These are phyloP conservation scores for Fusarium circinatum DNA, from an alignment of 2,329 filamentous ascomycete genomes.

Conservation along the genomic window DNA sequence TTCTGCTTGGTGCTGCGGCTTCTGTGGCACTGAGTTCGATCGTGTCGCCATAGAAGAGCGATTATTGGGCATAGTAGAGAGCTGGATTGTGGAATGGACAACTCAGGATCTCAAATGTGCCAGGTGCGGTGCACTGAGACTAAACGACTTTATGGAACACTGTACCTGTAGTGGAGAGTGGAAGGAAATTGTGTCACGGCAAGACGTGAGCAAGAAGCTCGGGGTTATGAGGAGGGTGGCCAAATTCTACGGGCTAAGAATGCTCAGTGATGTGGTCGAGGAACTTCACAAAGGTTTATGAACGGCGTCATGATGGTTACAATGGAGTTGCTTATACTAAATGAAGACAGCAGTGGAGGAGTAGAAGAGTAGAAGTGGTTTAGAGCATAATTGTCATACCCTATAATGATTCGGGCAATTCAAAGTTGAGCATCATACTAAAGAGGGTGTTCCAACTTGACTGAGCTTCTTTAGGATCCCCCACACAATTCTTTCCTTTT, in stretches of 20 bases:
- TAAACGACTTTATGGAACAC: slow-evolving; percentile 97
- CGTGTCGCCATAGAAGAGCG: slow-evolving; percentile 85
- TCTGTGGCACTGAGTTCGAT: slow-evolving; percentile 80
- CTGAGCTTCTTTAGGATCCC: not conserved
- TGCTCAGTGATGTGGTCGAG: slow-evolving; percentile 80
- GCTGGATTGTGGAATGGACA: slow-evolving; percentile 80
- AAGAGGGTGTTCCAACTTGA: not conserved
- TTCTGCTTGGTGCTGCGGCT: slow-evolving; percentile 77
- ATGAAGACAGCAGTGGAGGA: not conserved
- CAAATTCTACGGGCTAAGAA: slow-evolving; percentile 80
- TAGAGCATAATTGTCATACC: not conserved
- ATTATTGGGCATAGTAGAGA: slow-evolving; percentile 80
- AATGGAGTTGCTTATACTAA: slow-evolving; percentile 1
- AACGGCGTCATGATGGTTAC: slow-evolving; percentile 23
- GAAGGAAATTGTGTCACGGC: slow-evolving; percentile 75
- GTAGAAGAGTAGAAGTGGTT: not conserved
- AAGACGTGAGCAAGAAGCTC: slow-evolving; percentile 72
- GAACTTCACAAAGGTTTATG: slow-evolving; percentile 65
- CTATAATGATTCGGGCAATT: not conserved
- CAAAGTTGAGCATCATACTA: not conserved
- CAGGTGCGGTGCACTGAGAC: slow-evolving; percentile 75
- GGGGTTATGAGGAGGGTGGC: slow-evolving; percentile 79
- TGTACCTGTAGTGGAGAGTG: slow-evolving; percentile 92
- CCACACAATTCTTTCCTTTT: not conserved
- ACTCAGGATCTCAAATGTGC: slow-evolving; percentile 89